These are phyloP conservation scores for Dictyostelium firmibasis DNA, from an alignment of 78 protist species.

Conservation along the genomic window DNA sequence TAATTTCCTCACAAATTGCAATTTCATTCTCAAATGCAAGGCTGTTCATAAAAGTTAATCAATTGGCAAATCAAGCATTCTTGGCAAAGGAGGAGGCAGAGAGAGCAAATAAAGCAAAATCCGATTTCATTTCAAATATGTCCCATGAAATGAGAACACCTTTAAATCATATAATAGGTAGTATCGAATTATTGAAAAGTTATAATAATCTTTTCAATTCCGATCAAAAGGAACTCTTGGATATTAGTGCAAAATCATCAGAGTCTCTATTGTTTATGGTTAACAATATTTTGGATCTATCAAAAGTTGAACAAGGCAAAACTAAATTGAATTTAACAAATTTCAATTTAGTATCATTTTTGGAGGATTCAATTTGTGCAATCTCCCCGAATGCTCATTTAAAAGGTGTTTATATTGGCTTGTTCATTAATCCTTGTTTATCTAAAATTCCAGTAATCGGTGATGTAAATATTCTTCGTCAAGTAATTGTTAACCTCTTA, in stretches of 20 bases:
- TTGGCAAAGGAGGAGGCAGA: constrained; percentile 67
- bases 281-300: constrained; percentile 54
- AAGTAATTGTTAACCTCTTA: constrained; percentile 29
- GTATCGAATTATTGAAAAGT: constrained; percentile 7
- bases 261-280: constrained; percentile 58
- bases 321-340: not conserved
- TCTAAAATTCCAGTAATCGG: constrained; percentile 7
- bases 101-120: constrained; percentile 46
- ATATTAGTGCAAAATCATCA: constrained; percentile 32
- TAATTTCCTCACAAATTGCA: constrained; percentile 50
- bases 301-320: constrained; percentile 62
- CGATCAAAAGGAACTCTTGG: constrained; percentile 32
- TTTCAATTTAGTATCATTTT: constrained; percentile 25
- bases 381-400: constrained; percentile 50
- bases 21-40: constrained; percentile 48
- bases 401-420: constrained; percentile 36
- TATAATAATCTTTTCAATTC: not conserved
- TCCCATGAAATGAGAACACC: constrained; percentile 71
- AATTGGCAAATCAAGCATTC: constrained; percentile 55
- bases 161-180: constrained; percentile 51
- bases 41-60: constrained; percentile 18
- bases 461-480: constrained; percentile 42
- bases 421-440: not conserved
- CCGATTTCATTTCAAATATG: constrained; percentile 60
- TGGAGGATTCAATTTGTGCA: constrained; percentile 39